phyloP scores from a whole-genome alignment of 805 yeast species.

The Crinitomyces ghanaensis region DNA sequence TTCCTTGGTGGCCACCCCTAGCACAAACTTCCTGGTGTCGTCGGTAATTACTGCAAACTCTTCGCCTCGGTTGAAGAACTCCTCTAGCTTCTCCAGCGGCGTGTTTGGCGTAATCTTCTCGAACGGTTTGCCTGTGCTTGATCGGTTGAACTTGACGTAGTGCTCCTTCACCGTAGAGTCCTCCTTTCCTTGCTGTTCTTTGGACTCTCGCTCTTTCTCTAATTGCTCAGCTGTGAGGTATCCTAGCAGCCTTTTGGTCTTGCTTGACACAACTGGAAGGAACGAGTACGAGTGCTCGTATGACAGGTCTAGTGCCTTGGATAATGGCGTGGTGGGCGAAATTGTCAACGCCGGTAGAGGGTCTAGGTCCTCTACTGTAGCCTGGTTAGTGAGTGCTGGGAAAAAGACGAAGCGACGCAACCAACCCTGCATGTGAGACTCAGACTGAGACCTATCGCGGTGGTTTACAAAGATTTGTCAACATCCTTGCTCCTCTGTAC shows the following conservation, averaged over 20 bases:
- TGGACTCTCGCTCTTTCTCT: slow-evolving; percentile 20
- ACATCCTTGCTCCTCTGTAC: slow-evolving; percentile 3
- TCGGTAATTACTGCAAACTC: slow-evolving; percentile 51
- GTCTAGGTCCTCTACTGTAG: slow-evolving; percentile 50
- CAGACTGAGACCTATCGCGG: neutral
- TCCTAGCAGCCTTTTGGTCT: slow-evolving; percentile 38
- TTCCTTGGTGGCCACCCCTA: slow-evolving; percentile 47
- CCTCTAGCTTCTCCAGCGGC: slow-evolving; percentile 42
- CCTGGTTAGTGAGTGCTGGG: slow-evolving; percentile 22
- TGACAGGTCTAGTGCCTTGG: slow-evolving; percentile 43
- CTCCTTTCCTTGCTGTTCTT: slow-evolving; percentile 6
- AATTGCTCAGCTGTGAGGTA: slow-evolving; percentile 35
- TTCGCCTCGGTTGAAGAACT: slow-evolving; percentile 37
- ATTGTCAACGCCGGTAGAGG: slow-evolving; percentile 46
- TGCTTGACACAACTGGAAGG: slow-evolving; percentile 41
- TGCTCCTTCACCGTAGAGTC: slow-evolving; percentile 22
- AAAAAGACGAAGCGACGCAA: neutral
- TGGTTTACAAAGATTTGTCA: too few species aligned
- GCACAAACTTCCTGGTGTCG: slow-evolving; percentile 38
- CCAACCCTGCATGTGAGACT: neutral
- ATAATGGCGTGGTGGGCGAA: slow-evolving; percentile 35
- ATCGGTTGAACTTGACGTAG: slow-evolving; percentile 21
- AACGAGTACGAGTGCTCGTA: slow-evolving; percentile 43
- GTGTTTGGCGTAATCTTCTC: slow-evolving; percentile 41
- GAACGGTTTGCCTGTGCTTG: slow-evolving; percentile 25